These are phyloP conservation scores for Cytospora schulzeri DNA, from an alignment of 2,329 filamentous ascomycete species.

Conservation along the genomic window DNA sequence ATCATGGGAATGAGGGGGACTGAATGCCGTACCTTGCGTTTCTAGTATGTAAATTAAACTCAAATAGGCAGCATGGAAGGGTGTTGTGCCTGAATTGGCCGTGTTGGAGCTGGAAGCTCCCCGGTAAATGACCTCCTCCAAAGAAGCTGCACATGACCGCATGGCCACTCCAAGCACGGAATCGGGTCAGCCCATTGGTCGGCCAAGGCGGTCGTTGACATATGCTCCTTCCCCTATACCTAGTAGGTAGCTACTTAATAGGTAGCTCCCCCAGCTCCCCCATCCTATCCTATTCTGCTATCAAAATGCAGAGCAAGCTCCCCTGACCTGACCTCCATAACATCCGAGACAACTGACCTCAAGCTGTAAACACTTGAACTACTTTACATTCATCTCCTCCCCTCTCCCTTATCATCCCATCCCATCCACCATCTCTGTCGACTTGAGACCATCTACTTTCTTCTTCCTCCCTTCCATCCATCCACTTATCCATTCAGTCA, in stretches of 20 bases:
- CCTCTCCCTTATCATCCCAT: background rate
- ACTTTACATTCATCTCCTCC: background rate
- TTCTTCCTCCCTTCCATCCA: background rate
- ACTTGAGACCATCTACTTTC: background rate
- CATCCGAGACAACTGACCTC: conserved; percentile 4
- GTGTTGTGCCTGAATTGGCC: background rate
- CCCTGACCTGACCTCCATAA: background rate
- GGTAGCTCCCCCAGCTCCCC: background rate
- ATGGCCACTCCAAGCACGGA: background rate
- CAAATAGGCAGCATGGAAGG: background rate
- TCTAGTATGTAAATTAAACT: background rate
- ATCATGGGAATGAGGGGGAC: background rate
- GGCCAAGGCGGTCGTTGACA: background rate
- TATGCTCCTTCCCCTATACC: background rate
- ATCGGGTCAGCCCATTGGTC: conserved; percentile 16
- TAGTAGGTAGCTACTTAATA: background rate
- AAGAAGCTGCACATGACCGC: conserved; percentile 7
- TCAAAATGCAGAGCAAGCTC: conserved; percentile 9
- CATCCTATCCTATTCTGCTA: no score
- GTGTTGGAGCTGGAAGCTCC: background rate
- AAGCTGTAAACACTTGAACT: background rate
- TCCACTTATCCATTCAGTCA: background rate
- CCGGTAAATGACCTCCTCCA: background rate
- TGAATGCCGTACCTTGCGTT: conserved; percentile 13
- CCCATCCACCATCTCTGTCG: background rate